Base-by-base conservation (phyloP, 2,329 filamentous ascomycete genomes). In the Lachnellula willkommii region DNA sequence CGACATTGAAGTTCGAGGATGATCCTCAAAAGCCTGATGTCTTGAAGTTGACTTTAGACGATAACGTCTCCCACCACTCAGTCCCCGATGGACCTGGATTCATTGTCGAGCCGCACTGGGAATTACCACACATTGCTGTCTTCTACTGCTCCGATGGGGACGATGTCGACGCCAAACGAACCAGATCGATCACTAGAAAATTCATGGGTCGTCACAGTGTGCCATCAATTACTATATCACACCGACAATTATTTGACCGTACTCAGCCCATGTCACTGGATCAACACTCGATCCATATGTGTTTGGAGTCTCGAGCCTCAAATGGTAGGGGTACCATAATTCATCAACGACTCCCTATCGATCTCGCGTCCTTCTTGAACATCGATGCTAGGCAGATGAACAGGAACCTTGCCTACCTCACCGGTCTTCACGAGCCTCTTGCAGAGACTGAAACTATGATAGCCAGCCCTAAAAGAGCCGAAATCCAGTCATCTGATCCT, bases 351-450 rank as follows among this genome's bases (percentile, higher is more conserved):
- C 65, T 79, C 15, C 77, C 78, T 6, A 75, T 80, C 52, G 77
- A 80, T 59, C 65, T 79, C 17, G 65, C 66, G 2, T 77, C 76
- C 11, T 80, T 80, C 60, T 68, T 76, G 54, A 77, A 77, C 56
- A 75, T 80, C 56, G 77, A 80, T 61, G 73, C 75, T 28, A 71
- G 77, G 49, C 78, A 80, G 66, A 76, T 80, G 73, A 80, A 80
- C 63, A 72, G 77, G 56, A 79, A 79, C 59, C 65, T 80, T 22
- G 76, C 77, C n/a, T 76, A 74, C 54, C 65, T 80, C 40, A 78
- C 77, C 48, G 65, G 67, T 22, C 64, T 70, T 26, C 59, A 69
- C 26, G 67, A 68, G 22, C 58, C 62, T 45, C 47, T 60, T 9
- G 52, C 60, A 6, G 45, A 39, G 3, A 9, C 55, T 17, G 53